phyloP scores from a whole-genome alignment of 2,329 filamentous ascomycete genomes.

The Graphilbum fragrans region DNA sequence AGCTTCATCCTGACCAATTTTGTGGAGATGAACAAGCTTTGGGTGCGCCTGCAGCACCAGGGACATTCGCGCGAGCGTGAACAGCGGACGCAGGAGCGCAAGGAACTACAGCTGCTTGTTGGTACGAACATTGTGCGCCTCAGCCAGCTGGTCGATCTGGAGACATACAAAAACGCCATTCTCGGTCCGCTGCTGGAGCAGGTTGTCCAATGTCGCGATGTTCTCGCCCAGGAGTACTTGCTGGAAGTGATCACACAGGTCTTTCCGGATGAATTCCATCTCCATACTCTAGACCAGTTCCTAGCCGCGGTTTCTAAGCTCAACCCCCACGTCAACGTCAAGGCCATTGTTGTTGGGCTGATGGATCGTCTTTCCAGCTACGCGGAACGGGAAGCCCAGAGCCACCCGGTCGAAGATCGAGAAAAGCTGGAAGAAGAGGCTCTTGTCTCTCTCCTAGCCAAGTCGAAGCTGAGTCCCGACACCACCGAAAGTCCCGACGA shows the following conservation, averaged over 20 bases:
- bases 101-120: conserved; percentile 88
- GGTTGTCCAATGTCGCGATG: conserved; percentile 94
- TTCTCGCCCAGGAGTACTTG: conserved; percentile 92
- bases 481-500: conserved; percentile 18
- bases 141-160: conserved; percentile 89
- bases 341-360: conserved; percentile 91
- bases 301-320: conserved; percentile 84
- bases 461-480: conserved; percentile 46
- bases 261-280: conserved; percentile 95
- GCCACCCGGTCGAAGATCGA: conserved; percentile 56
- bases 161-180: conserved; percentile 86
- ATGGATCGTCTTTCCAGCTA: conserved; percentile 96
- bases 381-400: conserved; percentile 75
- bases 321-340: conserved; percentile 95
- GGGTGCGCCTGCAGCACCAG: conserved; percentile 95
- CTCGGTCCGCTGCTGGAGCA: conserved; percentile 84
- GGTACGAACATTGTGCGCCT: conserved; percentile 92
- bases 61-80: conserved; percentile 92
- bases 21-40: conserved; percentile 99
- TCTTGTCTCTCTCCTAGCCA: conserved; percentile 64
- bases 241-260: conserved; percentile 98
- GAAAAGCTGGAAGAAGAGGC: conserved; percentile 77
- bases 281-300: conserved; percentile 92
- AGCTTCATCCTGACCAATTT: conserved; percentile 98
- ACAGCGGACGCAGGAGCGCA: conserved; percentile 83